These are phyloP conservation scores for Cenchrus americanus DNA, from an alignment of 176 grass and related monocot species.

Conservation along the genomic window DNA sequence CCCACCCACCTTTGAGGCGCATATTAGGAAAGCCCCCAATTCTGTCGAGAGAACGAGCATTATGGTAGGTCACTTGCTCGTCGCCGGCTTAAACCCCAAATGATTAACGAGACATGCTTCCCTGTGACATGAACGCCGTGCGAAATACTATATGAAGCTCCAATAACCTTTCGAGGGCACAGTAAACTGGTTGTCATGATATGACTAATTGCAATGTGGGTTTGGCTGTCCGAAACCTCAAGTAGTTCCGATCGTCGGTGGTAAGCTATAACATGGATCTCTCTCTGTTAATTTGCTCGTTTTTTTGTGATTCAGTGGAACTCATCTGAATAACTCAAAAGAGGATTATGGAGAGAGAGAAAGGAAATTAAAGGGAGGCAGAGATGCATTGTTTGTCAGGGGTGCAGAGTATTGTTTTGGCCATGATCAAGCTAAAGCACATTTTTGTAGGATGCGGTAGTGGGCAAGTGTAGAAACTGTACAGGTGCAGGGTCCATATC, in stretches of 20 bases:
- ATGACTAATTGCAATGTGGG: no score
- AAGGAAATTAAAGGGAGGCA: neutral
- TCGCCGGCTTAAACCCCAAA: neutral
- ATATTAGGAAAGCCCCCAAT: slow-evolving; percentile 26
- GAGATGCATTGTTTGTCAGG: neutral
- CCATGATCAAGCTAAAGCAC: neutral
- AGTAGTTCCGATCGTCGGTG: no score
- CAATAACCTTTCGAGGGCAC: neutral
- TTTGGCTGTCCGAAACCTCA: no score
- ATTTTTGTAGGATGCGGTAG: neutral
- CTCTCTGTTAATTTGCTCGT: neutral
- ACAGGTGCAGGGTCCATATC: neutral
- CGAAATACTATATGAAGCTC: neutral
- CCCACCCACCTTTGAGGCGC: slow-evolving; percentile 26
- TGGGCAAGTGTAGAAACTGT: neutral
- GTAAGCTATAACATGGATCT: neutral
- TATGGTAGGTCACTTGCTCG: neutral
- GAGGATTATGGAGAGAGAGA: no score
- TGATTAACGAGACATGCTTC: slow-evolving; percentile 7
- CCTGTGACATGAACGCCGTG: neutral
- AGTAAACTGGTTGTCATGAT: no score
- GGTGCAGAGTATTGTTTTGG: neutral
- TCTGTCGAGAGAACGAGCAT: neutral
- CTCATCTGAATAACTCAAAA: neutral
- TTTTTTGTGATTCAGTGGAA: neutral